Evolutionary conservation across 108 stramenopile genomes (phyloP), one percentile per base, ranked within the genome.

Genomic region (Cyclotella cryptica): DNA sequence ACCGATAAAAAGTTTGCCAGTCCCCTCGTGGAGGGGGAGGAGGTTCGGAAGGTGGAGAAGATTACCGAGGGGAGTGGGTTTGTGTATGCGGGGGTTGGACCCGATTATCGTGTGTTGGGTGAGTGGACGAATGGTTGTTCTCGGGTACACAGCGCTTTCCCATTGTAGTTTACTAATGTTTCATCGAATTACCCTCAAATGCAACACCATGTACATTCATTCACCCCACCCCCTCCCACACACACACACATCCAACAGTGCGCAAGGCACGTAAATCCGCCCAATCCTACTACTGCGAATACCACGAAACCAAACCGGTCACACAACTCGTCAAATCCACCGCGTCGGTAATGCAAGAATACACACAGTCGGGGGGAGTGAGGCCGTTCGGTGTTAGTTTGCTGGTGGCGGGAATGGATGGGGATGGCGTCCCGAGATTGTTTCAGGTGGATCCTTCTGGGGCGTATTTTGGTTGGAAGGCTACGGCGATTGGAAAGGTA

Each of bases 391-490:
- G 99, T 19, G 92, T 99, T 30, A 91, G 89, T 24, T 86, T 99
- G 4, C 79, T 99, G 21, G 96, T 98, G 26, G 98, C 98, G 17
- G 99, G 99, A 21, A 89, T 94, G 46, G 98, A 99, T 75, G 97
- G 93, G 46, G 97, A 98, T 54, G 96, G 96, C 1, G 69, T 79
- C 40, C 98, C 99, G 10, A 82, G 96, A 72, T 84, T 99, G 43
- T 99, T 92, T 80, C 97, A 97, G 77, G 98, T 99, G 10, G 99
- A 99, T 83, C 99, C 99, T 0, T 92, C 90, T 3, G 99, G 99
- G 2, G 93, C 98, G 15, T 99, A 97, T 84, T 99, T 99, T 85
- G 98, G 95, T 10, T 99, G 99, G 99, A 98, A 98, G 88, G 99
- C 99, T 39, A 98, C 98, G 42, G 99, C 99, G 17, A 99, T 99